Conservation (phyloP, 148 eudicot genomes). For the Hydrangea macrophylla region DNA sequence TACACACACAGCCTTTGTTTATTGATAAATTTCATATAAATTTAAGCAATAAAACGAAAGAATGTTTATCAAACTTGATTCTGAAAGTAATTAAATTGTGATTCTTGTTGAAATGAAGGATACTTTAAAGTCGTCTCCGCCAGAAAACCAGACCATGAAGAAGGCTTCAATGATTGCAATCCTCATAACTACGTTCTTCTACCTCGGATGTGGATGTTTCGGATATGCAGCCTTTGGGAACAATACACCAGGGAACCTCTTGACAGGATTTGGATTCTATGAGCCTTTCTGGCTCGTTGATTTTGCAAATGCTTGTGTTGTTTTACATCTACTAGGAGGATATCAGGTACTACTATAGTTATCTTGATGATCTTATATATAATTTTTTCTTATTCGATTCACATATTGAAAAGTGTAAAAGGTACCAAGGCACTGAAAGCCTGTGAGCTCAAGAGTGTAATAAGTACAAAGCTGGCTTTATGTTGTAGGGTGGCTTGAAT, state of each 20-base stretch:
- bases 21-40: too few relatives aligned
- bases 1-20: neutral
- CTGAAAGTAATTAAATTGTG: neutral
- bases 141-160: constrained; percentile 62
- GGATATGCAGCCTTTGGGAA: constrained; percentile 82
- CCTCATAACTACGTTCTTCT: constrained; percentile 51
- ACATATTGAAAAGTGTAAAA: too few relatives aligned
- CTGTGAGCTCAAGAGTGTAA: too few relatives aligned
- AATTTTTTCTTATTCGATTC: too few relatives aligned
- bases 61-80: neutral
- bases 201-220: constrained; percentile 62
- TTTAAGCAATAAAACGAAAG: neutral
- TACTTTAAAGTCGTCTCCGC: constrained; percentile 57
- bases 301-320: constrained; percentile 66
- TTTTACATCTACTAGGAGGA: constrained; percentile 65
- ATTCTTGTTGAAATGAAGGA: constrained; percentile 35
- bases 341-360: too few relatives aligned
- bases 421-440: too few relatives aligned
- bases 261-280: constrained; percentile 66
- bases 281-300: constrained; percentile 71
- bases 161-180: constrained; percentile 48
- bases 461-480: too few relatives aligned
- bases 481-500: too few relatives aligned
- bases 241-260: constrained; percentile 62
- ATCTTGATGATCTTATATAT: too few relatives aligned